phyloP scores from a whole-genome alignment of 805 yeast species.

The Scheffersomyces coipomensis region DNA sequence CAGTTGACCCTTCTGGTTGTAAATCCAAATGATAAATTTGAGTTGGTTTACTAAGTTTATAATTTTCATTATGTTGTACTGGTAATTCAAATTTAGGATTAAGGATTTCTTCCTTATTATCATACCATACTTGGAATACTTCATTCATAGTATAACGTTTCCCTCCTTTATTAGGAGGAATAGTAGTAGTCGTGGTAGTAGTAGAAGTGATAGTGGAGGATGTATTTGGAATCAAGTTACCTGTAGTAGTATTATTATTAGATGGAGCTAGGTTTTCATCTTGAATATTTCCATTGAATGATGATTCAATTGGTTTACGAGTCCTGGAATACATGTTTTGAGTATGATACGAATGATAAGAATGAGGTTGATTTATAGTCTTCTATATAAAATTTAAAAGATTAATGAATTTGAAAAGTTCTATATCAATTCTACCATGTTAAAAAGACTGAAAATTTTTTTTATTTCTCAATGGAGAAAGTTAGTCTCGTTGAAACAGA shows the following conservation, averaged over 20 bases:
- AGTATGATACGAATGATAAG: background rate
- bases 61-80: slow-evolving; percentile 19
- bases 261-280: background rate
- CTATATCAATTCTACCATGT: too few relatives aligned
- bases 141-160: slow-evolving; percentile 49
- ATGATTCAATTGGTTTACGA: slow-evolving; percentile 2
- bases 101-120: slow-evolving; percentile 25
- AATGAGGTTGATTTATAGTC: background rate
- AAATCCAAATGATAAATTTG: slow-evolving; percentile 38
- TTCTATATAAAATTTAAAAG: background rate
- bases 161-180: slow-evolving; percentile 41
- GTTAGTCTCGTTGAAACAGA: too few relatives aligned
- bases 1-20: slow-evolving; percentile 10
- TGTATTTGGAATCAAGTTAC: too few relatives aligned
- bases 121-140: slow-evolving; percentile 52
- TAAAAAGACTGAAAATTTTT: too few relatives aligned
- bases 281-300: slow-evolving; percentile 2
- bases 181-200: slow-evolving; percentile 6
- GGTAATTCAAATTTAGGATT: slow-evolving; percentile 9
- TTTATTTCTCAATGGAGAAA: too few relatives aligned
- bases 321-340: slow-evolving; percentile 4
- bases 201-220: background rate
- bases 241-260: slow-evolving; percentile 1
- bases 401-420: too few relatives aligned
- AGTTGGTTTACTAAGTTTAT: slow-evolving; percentile 27